phyloP scores from a whole-genome alignment of 2,329 filamentous ascomycete species.

The Aspergillus floridensis region DNA sequence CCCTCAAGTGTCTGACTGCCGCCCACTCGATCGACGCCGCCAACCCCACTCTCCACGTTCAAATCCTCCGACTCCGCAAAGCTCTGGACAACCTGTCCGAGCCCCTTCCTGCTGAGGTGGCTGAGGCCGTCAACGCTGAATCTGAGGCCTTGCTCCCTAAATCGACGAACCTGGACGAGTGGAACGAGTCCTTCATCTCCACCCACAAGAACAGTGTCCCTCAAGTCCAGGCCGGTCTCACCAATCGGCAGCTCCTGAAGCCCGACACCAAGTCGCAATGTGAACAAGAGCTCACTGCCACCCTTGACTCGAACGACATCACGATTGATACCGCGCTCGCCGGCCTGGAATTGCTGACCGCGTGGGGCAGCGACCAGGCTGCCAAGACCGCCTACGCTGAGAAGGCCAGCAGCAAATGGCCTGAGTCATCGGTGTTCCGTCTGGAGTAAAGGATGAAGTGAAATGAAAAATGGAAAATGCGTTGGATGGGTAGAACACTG shows the following conservation, averaged over 20 bases:
- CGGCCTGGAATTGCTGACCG: constrained; percentile 51
- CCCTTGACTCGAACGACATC: constrained; percentile 52
- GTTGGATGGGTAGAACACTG: background rate
- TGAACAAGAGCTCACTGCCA: constrained; percentile 63
- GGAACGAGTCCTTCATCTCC: constrained; percentile 65
- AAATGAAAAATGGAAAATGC: too few species aligned
- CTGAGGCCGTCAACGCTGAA: constrained; percentile 66
- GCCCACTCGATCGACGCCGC: constrained; percentile 66
- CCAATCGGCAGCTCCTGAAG: constrained; percentile 58
- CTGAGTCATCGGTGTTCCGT: constrained; percentile 39
- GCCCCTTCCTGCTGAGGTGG: constrained; percentile 63
- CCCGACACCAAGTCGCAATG: constrained; percentile 54
- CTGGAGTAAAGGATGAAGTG: constrained; percentile 18
- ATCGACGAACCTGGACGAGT: constrained; percentile 56
- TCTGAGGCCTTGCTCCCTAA: constrained; percentile 62
- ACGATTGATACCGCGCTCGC: constrained; percentile 57
- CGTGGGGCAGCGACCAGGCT: constrained; percentile 51
- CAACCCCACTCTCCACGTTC: constrained; percentile 72
- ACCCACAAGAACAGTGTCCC: constrained; percentile 61
- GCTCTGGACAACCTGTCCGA: constrained; percentile 56
- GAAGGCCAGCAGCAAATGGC: constrained; percentile 42
- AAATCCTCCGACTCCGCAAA: constrained; percentile 67
- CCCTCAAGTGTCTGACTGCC: constrained; percentile 78
- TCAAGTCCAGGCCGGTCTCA: constrained; percentile 64
- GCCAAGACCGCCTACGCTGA: constrained; percentile 51